Evolutionary conservation across 768 basidiomycete species (phyloP).

Genomic region (Coprinellus micaceus): DNA sequence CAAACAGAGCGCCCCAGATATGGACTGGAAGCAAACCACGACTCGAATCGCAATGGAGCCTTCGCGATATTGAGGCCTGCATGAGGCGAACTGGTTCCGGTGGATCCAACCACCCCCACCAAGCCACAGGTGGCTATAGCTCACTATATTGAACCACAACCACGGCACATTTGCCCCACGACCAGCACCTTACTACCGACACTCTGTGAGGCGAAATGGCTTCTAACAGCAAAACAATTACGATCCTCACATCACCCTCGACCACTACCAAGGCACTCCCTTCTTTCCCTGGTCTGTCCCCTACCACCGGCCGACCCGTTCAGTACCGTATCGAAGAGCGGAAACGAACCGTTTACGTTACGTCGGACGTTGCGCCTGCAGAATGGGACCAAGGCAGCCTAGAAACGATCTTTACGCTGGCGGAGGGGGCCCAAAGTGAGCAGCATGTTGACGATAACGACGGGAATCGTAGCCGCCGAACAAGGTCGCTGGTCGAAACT

Average conservation of each 20-base stretch:
- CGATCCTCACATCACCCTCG: conserved; percentile 34
- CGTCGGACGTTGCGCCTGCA: conserved; percentile 39
- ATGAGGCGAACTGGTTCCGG: not conserved
- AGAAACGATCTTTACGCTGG: conserved; percentile 37
- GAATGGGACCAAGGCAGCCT: conserved; percentile 40
- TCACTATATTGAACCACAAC: too few relatives aligned
- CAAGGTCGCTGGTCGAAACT: conserved; percentile 28
- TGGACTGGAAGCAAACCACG: too few relatives aligned
- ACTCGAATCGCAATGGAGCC: too few relatives aligned
- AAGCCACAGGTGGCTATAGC: too few relatives aligned
- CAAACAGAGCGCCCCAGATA: too few relatives aligned
- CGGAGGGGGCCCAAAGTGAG: conserved; percentile 25
- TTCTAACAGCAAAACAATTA: conserved; percentile 32
- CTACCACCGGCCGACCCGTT: conserved; percentile 30
- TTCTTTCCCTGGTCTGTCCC: conserved; percentile 21
- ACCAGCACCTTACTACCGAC: not conserved
- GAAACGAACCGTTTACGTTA: conserved; percentile 43
- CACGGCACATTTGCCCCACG: too few relatives aligned
- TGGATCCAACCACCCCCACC: not conserved
- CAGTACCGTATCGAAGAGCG: conserved; percentile 48
- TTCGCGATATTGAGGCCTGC: not conserved
- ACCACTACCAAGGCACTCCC: conserved; percentile 23
- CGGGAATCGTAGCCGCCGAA: conserved; percentile 27
- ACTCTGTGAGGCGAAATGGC: conserved; percentile 22
- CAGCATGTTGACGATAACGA: conserved; percentile 20